Evolutionary conservation across 768 basidiomycete species (phyloP).

Genomic region (Phanerodontia chrysosporium): DNA sequence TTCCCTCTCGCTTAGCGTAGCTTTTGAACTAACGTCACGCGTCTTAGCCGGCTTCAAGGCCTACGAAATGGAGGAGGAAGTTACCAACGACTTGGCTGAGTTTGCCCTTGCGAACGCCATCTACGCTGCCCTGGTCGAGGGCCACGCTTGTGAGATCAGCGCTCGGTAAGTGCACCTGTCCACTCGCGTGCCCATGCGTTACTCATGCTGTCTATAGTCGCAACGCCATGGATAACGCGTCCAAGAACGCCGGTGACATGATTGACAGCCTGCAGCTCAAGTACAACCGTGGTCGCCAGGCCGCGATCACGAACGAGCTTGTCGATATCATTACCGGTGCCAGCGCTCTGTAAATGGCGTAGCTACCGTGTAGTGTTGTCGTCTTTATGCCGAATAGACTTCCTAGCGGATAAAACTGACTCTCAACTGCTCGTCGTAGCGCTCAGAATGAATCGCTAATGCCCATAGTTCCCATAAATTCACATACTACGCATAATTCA

Average conservation of each 20-base stretch:
- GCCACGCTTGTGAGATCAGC: slow-evolving; percentile 92
- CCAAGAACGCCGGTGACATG: slow-evolving; percentile 98
- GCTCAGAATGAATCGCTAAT: too few species aligned
- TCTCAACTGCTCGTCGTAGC: too few species aligned
- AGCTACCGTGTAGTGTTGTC: not conserved
- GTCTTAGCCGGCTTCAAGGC: slow-evolving; percentile 78
- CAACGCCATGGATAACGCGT: slow-evolving; percentile 99
- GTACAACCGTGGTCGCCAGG: slow-evolving; percentile 98
- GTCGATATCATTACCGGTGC: slow-evolving; percentile 89
- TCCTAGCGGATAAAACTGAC: not conserved
- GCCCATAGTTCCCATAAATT: not conserved
- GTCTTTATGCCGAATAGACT: not conserved
- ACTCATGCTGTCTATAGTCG: slow-evolving; percentile 44
- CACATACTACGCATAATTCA: not conserved
- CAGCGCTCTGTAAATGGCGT: slow-evolving; percentile 9
- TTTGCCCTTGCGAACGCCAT: slow-evolving; percentile 96
- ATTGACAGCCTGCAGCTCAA: slow-evolving; percentile 83
- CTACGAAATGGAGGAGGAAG: slow-evolving; percentile 98
- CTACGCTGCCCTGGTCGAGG: slow-evolving; percentile 90
- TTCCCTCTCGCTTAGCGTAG: not conserved
- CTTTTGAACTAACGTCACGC: slow-evolving; percentile 4
- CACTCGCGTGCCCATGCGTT: not conserved
- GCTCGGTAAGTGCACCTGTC: slow-evolving; percentile 55
- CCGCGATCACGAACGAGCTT: slow-evolving; percentile 93
- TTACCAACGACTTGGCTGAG: slow-evolving; percentile 88